Base-by-base conservation (phyloP, 2,329 filamentous ascomycete genomes). In the Penicillium sp. region DNA sequence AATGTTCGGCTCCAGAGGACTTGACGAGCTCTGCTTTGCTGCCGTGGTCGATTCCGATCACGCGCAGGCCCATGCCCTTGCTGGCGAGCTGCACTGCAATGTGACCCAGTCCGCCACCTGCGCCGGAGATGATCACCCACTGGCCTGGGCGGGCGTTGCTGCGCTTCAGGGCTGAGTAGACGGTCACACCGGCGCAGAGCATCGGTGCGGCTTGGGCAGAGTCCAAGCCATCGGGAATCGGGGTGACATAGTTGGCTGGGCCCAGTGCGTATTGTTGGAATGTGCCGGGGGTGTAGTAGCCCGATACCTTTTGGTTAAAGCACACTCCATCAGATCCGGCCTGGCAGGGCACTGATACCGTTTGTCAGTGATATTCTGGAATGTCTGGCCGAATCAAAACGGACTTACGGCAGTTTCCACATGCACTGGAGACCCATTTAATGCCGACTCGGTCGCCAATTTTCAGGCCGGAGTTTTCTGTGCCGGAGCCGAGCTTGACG, bases 211-310 rank as follows among this genome's bases (percentile, higher is more conserved):
- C 86, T 22, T 77, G 75, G 45, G 81, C 84, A 9, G 81, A 83
- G 38, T 77, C 69, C 16, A 89, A 69, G 3, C 67, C 71, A 4
- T 86, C 84, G 2, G 86, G 86, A 58, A 89, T 87, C 2, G 84
- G 84, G 0, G 86, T 88, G 2, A 88, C 85, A 66, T 89, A 88
- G 69, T 81, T 79, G 3, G 85, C 85, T 9, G 83, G 82, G 0
- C 79, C 80, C 14, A 86, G 65, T 16, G 80, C 80, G 63, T 88
- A 89, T 70, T 88, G 84, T 65, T 88, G 86, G 66, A 88, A 89
- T n/a, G 85, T 89, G 33, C 86, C 86, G 0, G 85, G 85, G 0
- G 80, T 83, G 66, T 83, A 86, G 71, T 87, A 88, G 5, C 86
- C 86, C 0, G 80, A 84, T 44, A 88, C 67, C 63, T 81, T 82